These are phyloP conservation scores for Trametes gibbosa DNA, from an alignment of 768 basidiomycete species.

Conservation along the genomic window DNA sequence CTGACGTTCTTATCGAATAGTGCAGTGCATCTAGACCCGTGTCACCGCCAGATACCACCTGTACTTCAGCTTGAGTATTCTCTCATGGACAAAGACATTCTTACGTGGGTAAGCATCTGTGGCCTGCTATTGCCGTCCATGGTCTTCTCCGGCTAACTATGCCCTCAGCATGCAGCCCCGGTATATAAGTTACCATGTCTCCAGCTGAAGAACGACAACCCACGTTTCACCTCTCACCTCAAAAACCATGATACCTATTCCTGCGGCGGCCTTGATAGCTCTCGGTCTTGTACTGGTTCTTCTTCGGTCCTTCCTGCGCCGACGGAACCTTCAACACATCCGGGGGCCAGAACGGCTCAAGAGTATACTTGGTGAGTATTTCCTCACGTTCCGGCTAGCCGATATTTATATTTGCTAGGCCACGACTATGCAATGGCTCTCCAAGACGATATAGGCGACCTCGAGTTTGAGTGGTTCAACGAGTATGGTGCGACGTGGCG, in stretches of 20 bases:
- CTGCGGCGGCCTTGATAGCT: neutral
- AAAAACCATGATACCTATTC: neutral
- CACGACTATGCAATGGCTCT: neutral
- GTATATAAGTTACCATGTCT: neutral
- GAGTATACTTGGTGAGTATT: neutral
- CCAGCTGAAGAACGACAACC: neutral
- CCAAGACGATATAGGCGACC: conserved; percentile 19
- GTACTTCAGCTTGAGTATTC: neutral
- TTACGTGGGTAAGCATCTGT: neutral
- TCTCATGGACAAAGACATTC: conserved; percentile 1
- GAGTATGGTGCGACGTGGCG: conserved; percentile 21
- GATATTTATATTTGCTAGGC: neutral
- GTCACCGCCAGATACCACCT: neutral
- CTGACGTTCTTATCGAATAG: neutral
- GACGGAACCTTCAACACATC: neutral
- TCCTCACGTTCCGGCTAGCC: neutral
- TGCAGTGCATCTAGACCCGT: neutral
- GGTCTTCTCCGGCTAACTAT: neutral
- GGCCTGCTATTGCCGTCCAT: neutral
- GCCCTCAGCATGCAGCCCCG: neutral
- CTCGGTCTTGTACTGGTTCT: neutral
- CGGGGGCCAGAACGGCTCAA: neutral
- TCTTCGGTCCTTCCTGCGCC: neutral
- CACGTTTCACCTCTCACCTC: neutral
- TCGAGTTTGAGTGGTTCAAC: conserved; percentile 17